Evolutionary conservation across 805 yeast genomes (phyloP), one percentile per base, ranked within the genome.

Genomic region (Candida andamanensis): DNA sequence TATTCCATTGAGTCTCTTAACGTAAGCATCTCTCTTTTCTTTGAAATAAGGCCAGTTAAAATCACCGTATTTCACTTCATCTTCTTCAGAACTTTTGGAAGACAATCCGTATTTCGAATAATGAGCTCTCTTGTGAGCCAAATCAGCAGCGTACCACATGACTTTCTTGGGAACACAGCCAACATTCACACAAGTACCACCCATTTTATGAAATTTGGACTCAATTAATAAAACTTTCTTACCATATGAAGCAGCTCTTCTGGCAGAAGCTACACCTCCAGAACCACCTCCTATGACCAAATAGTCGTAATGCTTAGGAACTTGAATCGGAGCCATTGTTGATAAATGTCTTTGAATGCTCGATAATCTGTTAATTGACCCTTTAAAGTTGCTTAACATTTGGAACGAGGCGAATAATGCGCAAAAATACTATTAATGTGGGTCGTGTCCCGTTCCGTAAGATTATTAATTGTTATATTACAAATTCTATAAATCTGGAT

Each of bases 111-210:
- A 92, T 41, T 82, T 85, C 44, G 73, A 66, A 39, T 95, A 95
- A 29, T 85, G 80, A 26, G 69, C 62, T 39, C 83, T 65, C 51
- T 78, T 80, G 41, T 74, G 73, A 13, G 97, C 97, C 56, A 85
- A 61, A 48, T 89, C 96, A 18, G 92, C 79, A 8, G 97, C 96
- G 48, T 89, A 81, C 98, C 98, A 92, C 97, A 92, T 89, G 28
- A 92, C 86, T 58, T 92, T 92, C 70, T 92, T 92, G 29, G 99
- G 99, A 29, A 92, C 98, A 71, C 99, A 92, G 14, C 99, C 99
- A 26, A 90, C 97, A 56, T 92, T 92, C 41, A 92, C 99, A 73
- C 99, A 92, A 25, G 98, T 92, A 17, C 99, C 99, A 37, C 98
- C 98, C 61, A 92, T 72, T 47, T 58, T 60, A 32, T 59, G 45